These are phyloP conservation scores for Leucocoprinus birnbaumii DNA, from an alignment of 768 basidiomycete species.

Conservation along the genomic window DNA sequence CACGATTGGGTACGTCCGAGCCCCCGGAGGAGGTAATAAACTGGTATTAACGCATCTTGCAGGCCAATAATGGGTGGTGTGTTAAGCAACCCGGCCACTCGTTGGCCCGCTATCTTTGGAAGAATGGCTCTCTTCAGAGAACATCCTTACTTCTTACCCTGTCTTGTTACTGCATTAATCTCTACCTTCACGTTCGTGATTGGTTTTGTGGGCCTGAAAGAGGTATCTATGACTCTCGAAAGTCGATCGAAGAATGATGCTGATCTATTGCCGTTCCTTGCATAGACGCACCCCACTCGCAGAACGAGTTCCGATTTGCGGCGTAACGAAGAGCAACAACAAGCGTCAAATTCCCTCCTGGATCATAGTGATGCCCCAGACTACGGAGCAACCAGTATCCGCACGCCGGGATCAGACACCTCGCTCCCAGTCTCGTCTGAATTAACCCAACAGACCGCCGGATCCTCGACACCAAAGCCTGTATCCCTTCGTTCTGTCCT, in stretches of 20 bases:
- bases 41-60: not conserved
- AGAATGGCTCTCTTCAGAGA: conserved; percentile 27
- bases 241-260: not conserved
- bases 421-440: no score
- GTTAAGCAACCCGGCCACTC: conserved; percentile 55
- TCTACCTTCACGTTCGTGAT: conserved; percentile 32
- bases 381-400: conserved; percentile 16
- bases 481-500: conserved; percentile 21
- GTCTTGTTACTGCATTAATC: conserved; percentile 31
- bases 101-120: conserved; percentile 60
- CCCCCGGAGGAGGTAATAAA: not conserved
- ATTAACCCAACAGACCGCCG: no score
- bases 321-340: no score
- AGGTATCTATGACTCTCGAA: conserved; percentile 24
- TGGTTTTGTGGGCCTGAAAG: conserved; percentile 36
- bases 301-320: no score
- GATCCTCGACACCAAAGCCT: no score
- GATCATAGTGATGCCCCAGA: conserved; percentile 2
- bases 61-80: conserved; percentile 71
- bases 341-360: no score
- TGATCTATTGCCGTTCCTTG: not conserved
- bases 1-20: conserved; percentile 26
- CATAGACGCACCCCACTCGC: conserved; percentile 29
- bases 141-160: conserved; percentile 50
- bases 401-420: no score